These are phyloP conservation scores for Ciborinia camelliae DNA, from an alignment of 2,329 filamentous ascomycete genomes.

Conservation along the genomic window DNA sequence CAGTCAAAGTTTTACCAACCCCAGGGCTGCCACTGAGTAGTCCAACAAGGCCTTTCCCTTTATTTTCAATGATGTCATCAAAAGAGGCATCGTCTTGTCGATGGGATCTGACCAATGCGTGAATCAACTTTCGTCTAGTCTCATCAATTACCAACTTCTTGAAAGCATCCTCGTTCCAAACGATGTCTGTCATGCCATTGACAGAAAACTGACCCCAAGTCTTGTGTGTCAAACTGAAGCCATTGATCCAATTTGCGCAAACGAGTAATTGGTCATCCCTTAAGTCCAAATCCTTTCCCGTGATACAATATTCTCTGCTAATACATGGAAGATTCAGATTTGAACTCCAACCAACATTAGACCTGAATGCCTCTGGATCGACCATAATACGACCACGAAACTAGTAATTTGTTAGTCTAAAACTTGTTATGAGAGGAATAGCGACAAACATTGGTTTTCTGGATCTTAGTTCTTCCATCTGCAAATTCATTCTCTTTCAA, in stretches of 20 bases:
- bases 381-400: constrained; percentile 8
- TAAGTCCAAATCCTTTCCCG: background rate
- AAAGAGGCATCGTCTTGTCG: constrained; percentile 9
- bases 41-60: constrained; percentile 15
- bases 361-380: background rate
- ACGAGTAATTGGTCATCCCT: background rate
- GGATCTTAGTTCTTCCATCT: background rate
- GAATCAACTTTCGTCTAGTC: constrained; percentile 3
- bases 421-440: too few species aligned
- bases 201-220: constrained; percentile 8
- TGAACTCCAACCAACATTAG: background rate
- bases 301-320: background rate
- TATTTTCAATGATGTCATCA: constrained; percentile 15
- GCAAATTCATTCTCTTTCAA: background rate
- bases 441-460: background rate
- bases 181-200: background rate
- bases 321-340: background rate
- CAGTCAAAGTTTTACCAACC: constrained; percentile 14
- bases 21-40: constrained; percentile 7
- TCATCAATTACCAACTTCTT: constrained; percentile 5
- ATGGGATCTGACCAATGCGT: constrained; percentile 1
- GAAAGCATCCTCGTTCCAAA: constrained; percentile 14
- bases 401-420: background rate
- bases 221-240: constrained; percentile 8
- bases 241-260: constrained; percentile 5